Base-by-base conservation (phyloP, 768 basidiomycete species). In the Boletellus emodensis region DNA sequence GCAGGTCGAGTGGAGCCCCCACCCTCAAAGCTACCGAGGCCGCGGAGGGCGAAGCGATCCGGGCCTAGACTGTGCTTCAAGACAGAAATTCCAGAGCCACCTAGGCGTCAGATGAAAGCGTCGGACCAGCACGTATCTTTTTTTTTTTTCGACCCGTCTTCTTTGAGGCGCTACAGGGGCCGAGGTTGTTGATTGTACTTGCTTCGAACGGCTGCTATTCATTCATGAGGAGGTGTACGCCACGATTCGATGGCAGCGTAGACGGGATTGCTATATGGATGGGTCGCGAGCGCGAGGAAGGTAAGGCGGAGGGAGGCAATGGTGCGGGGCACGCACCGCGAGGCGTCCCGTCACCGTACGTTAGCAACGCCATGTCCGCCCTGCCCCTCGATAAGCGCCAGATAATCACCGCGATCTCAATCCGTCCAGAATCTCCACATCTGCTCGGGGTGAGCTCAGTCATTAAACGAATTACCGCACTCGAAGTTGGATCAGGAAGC, bases 331-430 rank as follows among this genome's bases (percentile, higher is more conserved):
- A 10, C 30, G 30, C 39, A 39, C 52, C n/a, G 43, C 33, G 51
- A 54, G 37, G 30, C 30, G 30, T 11, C 11, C 6, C 30, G 30
- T 30, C 30, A 30, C 30, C 30, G 9, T 10, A 30, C 30, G 11
- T 30, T 30, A 30, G 24, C 24, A 26, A 26, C 30, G 11, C 9
- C 30, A 30, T 30, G 30, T 10, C 30, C 30, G 30, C 30, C 28
- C 28, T 28, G 28, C 28, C 30, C 30, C 20, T 40, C 38, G 40
- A 35, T n/a, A 37, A 28, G 26, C 11, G 24, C 39, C 20, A 42
- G 48, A 59, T 66, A 57, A 65, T 65, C 54, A 46, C 64, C 64
- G 63, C 39, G 50, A 58, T 60, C 51, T 48, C 62, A 59, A 44
- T 46, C 44, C 22, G 49, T 40, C 52, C 35, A 46, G 41, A 35